A percentile compares a stretch with the other conserved stretches of the same genome.
These are phyloP conservation scores for Pyricularia sp. DNA, from an alignment of 2,329 filamentous ascomycete species.

Conservation along the genomic window DNA sequence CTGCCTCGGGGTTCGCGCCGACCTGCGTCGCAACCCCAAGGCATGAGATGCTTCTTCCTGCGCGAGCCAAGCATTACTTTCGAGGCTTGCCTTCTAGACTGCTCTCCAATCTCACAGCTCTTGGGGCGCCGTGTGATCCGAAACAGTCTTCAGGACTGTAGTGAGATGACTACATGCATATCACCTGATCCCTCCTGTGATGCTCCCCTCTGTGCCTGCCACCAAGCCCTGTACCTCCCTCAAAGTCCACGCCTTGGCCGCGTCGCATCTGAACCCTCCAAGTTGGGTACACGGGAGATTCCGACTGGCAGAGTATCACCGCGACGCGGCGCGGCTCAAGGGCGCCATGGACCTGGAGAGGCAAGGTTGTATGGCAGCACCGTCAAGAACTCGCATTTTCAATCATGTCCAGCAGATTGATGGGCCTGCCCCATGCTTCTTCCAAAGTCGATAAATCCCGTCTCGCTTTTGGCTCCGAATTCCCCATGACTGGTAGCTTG, in stretches of 20 bases:
- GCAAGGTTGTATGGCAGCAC: background rate
- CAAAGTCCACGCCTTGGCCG: background rate
- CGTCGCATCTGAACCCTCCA: background rate
- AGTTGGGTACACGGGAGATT: background rate
- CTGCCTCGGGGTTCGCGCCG: background rate
- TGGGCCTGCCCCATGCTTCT: conserved; percentile 11
- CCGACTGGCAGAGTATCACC: background rate
- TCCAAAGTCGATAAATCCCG: conserved; percentile 17
- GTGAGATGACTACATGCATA: conserved; percentile 8
- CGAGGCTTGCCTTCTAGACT: background rate
- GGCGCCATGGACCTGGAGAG: background rate
- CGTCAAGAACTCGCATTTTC: background rate
- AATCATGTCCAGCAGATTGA: background rate
- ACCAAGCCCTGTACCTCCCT: background rate
- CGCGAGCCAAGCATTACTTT: background rate
- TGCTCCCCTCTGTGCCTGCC: background rate
- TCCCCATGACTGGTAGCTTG: conserved; percentile 5
- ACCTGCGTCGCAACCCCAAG: background rate
- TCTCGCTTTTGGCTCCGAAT: conserved; percentile 17
- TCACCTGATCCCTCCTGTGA: background rate
- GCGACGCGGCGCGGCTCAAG: background rate
- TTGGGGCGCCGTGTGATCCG: background rate
- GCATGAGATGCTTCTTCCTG: background rate
- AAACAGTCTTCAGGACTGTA: conserved; percentile 4
- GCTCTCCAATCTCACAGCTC: background rate